These are phyloP conservation scores for Rosa chinensis DNA, from an alignment of 306 rosid species.

Conservation along the genomic window DNA sequence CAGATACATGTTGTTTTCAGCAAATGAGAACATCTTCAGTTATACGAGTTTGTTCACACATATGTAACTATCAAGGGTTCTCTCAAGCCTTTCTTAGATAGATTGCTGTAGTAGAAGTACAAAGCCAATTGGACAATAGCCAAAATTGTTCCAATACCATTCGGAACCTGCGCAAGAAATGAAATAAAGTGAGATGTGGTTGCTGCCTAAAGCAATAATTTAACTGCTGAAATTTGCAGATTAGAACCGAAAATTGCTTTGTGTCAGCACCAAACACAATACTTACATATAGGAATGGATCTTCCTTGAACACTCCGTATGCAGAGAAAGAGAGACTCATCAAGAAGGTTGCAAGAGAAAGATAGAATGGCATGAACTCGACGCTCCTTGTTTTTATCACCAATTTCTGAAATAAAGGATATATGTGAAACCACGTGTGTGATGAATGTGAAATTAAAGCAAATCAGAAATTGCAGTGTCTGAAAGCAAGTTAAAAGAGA, in stretches of 20 bases:
- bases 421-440: not conserved
- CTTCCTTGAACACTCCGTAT: constrained; percentile 40
- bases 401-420: constrained; percentile 28
- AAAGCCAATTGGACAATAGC: constrained; percentile 36
- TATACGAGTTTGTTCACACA: not conserved
- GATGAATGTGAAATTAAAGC: not conserved
- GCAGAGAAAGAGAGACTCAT: constrained; percentile 42
- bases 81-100: constrained; percentile 3
- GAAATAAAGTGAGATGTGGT: not conserved
- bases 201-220: not conserved
- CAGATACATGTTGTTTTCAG: not conserved
- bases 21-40: not conserved
- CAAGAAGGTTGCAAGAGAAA: constrained; percentile 46
- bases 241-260: not conserved
- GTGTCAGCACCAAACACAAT: not conserved
- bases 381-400: constrained; percentile 44
- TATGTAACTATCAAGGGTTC: constrained; percentile 22
- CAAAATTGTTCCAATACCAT: constrained; percentile 40
- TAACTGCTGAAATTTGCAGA: not conserved
- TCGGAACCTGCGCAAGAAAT: constrained; percentile 27
- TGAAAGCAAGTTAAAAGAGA: not conserved
- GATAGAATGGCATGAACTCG: constrained; percentile 44
- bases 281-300: constrained; percentile 45
- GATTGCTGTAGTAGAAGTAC: constrained; percentile 20
- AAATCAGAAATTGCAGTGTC: not conserved